Conservation (phyloP, 78 protist genomes). For the Chrysochromulina tobinii region DNA sequence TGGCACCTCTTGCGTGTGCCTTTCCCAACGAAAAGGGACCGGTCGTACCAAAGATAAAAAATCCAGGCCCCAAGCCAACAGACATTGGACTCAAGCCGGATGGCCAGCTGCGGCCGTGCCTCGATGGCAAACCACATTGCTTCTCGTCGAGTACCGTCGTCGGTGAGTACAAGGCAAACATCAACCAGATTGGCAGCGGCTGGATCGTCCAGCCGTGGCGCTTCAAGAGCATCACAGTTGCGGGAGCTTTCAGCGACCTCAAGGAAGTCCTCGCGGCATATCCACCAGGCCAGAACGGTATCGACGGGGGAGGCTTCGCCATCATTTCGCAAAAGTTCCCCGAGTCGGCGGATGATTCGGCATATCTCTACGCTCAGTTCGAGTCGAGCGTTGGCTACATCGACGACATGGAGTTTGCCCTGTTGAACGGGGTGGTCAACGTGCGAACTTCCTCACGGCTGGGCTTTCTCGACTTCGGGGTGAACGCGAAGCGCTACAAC, state of each 20-base stretch:
- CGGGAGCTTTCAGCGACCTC: background rate
- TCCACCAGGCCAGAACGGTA: background rate
- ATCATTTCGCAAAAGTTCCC: background rate
- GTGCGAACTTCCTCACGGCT: background rate
- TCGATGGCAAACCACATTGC: background rate
- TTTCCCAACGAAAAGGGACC: too few species aligned
- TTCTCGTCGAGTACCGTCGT: background rate
- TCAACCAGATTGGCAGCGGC: background rate
- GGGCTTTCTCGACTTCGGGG: slow-evolving; percentile 6
- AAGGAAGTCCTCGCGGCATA: background rate
- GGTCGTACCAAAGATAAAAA: too few species aligned
- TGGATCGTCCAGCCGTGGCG: background rate
- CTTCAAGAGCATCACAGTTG: background rate
- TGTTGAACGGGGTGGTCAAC: background rate
- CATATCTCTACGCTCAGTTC: slow-evolving; percentile 2
- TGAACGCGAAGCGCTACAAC: slow-evolving; percentile 12
- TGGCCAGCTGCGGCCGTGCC: background rate
- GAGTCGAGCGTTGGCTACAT: background rate
- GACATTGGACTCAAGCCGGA: background rate
- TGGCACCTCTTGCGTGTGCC: too few species aligned
- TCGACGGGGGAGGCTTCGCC: slow-evolving; percentile 1
- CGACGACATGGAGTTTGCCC: background rate
- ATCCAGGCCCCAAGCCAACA: background rate
- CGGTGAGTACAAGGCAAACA: background rate
- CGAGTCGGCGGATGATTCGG: background rate